Evolutionary conservation across 495 filamentous ascomycete genomes (phyloP).

Genomic region (Recurvomyces mirabilis): DNA sequence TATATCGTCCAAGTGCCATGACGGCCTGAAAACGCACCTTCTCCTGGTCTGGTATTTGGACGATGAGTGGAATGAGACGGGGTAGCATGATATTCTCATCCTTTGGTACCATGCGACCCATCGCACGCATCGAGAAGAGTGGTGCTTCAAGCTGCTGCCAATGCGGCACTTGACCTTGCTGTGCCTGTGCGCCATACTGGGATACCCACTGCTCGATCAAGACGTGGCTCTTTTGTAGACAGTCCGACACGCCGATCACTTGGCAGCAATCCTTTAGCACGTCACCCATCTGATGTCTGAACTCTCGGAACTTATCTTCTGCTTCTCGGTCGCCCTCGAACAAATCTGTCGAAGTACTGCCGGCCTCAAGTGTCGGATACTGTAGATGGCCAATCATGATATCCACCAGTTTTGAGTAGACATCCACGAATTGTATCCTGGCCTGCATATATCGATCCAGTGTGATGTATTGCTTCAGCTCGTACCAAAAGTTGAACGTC

Average conservation of each 20-base stretch:
- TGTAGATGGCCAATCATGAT: conserved; percentile 87
- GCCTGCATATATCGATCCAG: conserved; percentile 81
- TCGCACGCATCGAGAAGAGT: conserved; percentile 86
- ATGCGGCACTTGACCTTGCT: conserved; percentile 64
- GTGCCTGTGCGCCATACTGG: conserved; percentile 65
- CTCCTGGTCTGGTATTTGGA: conserved; percentile 89
- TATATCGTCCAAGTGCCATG: conserved; percentile 92
- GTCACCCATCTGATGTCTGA: conserved; percentile 93
- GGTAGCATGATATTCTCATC: conserved; percentile 77
- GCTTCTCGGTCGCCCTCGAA: conserved; percentile 93
- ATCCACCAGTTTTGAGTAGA: conserved; percentile 81
- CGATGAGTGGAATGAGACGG: conserved; percentile 80
- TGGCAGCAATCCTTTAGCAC: conserved; percentile 96
- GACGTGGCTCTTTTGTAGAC: conserved; percentile 73
- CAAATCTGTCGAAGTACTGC: conserved; percentile 61
- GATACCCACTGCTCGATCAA: conserved; percentile 79
- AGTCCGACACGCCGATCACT: conserved; percentile 84
- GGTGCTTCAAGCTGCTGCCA: conserved; percentile 96
- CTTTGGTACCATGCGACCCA: conserved; percentile 91
- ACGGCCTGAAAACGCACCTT: conserved; percentile 94
- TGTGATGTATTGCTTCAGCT: conserved; percentile 90
- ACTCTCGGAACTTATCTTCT: conserved; percentile 95
- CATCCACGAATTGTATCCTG: conserved; percentile 57
- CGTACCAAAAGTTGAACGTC: conserved; percentile 97
- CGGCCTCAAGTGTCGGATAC: conserved; percentile 63